Percentiles rank a stretch among this genome's conserved stretches.
These are phyloP conservation scores for Pyrenula massariospora DNA, from an alignment of 495 filamentous ascomycete genomes.

Conservation along the genomic window DNA sequence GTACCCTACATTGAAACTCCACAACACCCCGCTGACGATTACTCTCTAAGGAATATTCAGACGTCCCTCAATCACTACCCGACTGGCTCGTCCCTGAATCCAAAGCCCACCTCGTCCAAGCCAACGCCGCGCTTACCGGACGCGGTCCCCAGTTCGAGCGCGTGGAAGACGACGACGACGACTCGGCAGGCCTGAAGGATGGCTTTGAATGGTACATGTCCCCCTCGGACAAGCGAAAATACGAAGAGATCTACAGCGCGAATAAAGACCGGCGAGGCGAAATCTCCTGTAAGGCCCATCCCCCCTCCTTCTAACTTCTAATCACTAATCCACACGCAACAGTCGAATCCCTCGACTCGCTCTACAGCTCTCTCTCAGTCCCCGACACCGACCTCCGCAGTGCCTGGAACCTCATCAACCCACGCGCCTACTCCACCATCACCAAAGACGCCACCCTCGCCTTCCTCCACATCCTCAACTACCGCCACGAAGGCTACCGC, in stretches of 20 bases:
- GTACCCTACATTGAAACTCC: background rate
- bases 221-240: constrained; percentile 77
- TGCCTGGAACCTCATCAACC: constrained; percentile 96
- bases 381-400: constrained; percentile 89
- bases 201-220: constrained; percentile 99
- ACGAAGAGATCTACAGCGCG: constrained; percentile 89
- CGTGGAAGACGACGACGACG: constrained; percentile 59
- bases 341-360: constrained; percentile 70
- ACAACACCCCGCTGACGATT: background rate
- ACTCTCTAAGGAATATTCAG: constrained; percentile 58
- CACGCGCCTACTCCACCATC: constrained; percentile 61
- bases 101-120: constrained; percentile 91
- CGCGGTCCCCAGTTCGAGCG: constrained; percentile 70
- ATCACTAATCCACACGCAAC: constrained; percentile 2
- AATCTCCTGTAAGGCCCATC: constrained; percentile 52
- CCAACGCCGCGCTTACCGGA: constrained; percentile 66
- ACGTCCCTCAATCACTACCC: constrained; percentile 72
- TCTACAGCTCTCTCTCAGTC: constrained; percentile 86
- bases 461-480: constrained; percentile 91
- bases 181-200: constrained; percentile 74
- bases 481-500: constrained; percentile 87
- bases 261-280: constrained; percentile 77
- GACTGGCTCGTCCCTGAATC: constrained; percentile 96
- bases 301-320: background rate
- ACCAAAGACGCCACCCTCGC: constrained; percentile 90